phyloP scores from a whole-genome alignment of 2,329 filamentous ascomycete genomes.

The Fusarium newnesense region DNA sequence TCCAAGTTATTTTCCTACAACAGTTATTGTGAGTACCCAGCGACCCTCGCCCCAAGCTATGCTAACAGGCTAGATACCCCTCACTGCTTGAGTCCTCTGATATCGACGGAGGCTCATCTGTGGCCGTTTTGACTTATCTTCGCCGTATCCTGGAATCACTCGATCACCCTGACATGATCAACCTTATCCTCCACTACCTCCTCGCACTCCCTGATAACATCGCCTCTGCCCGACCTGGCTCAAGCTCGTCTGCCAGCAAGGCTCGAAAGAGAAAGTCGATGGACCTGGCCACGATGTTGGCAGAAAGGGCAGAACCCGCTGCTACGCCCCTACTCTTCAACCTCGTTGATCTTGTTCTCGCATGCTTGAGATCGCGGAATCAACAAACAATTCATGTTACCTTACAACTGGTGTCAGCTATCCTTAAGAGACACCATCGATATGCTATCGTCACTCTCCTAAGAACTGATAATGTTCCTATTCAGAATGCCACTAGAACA shows the following conservation, averaged over 20 bases:
- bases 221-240: slow-evolving; percentile 49
- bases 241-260: slow-evolving; percentile 68
- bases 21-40: slow-evolving; percentile 79
- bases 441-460: slow-evolving; percentile 85
- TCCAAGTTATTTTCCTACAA: slow-evolving; percentile 94
- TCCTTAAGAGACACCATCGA: slow-evolving; percentile 86
- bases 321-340: slow-evolving; percentile 90
- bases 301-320: slow-evolving; percentile 76
- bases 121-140: slow-evolving; percentile 94
- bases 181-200: slow-evolving; percentile 92
- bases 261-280: slow-evolving; percentile 88
- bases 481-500: slow-evolving; percentile 69
- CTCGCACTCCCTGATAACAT: slow-evolving; percentile 77
- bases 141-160: slow-evolving; percentile 89
- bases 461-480: slow-evolving; percentile 69
- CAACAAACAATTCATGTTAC: slow-evolving; percentile 91
- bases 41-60: background rate
- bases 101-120: slow-evolving; percentile 94
- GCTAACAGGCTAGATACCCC: slow-evolving; percentile 74
- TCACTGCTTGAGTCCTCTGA: slow-evolving; percentile 97
- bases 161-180: slow-evolving; percentile 92
- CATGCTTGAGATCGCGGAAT: slow-evolving; percentile 85
- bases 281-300: slow-evolving; percentile 83
- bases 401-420: slow-evolving; percentile 84
- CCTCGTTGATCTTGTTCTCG: slow-evolving; percentile 87